These are phyloP conservation scores for Pseudocercospora cruenta DNA, from an alignment of 2,329 filamentous ascomycete genomes.

Conservation along the genomic window DNA sequence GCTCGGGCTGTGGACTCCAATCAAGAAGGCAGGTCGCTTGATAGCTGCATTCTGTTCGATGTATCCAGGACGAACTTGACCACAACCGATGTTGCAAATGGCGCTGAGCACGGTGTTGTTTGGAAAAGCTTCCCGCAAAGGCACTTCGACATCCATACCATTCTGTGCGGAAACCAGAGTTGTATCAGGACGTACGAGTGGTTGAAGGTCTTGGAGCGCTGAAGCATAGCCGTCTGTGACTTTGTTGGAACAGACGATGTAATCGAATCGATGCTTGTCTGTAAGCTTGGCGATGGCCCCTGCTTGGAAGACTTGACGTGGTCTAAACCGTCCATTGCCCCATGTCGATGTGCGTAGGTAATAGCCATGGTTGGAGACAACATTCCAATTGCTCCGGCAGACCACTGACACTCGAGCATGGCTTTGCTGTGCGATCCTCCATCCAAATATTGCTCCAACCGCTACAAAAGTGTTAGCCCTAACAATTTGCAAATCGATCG, in stretches of 20 bases:
- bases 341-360: slow-evolving; percentile 28
- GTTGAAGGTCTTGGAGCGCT: slow-evolving; percentile 21
- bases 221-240: slow-evolving; percentile 22
- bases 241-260: slow-evolving; percentile 32
- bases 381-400: slow-evolving; percentile 31
- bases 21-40: slow-evolving; percentile 24
- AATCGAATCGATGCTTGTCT: slow-evolving; percentile 25
- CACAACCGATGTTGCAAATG: slow-evolving; percentile 31
- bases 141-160: slow-evolving; percentile 30
- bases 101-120: slow-evolving; percentile 29
- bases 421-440: slow-evolving; percentile 31
- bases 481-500: neutral
- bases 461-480: slow-evolving; percentile 16
- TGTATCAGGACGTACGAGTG: slow-evolving; percentile 21
- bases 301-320: slow-evolving; percentile 25
- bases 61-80: slow-evolving; percentile 25
- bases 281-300: slow-evolving; percentile 8
- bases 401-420: slow-evolving; percentile 29
- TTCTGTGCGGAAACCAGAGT: slow-evolving; percentile 32
- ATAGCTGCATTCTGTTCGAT: slow-evolving; percentile 27
- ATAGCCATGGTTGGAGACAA: slow-evolving; percentile 23
- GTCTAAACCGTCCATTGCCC: slow-evolving; percentile 29
- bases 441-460: slow-evolving; percentile 32
- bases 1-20: slow-evolving; percentile 17
- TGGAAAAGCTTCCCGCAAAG: slow-evolving; percentile 25